Base-by-base conservation (phyloP, 345 rosid genomes). In the Jatropha curcas region DNA sequence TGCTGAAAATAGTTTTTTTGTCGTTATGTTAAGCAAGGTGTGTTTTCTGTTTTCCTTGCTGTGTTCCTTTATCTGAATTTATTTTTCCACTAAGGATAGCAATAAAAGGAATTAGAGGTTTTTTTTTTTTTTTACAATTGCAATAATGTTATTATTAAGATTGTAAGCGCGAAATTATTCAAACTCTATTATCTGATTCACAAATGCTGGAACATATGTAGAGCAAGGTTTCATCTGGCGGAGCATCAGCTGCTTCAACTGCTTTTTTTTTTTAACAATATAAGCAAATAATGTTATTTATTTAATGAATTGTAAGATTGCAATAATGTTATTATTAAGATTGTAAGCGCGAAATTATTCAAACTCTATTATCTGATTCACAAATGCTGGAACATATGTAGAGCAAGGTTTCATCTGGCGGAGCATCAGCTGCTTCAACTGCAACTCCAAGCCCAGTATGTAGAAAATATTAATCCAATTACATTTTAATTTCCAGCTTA, bases 11-110 rank as follows among this genome's bases (percentile, higher is more conserved):
- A 66, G 76, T 67, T 74, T 74, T 68, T 16, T 79, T 58, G 82
- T 79, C 46, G 34, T 79, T 55, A 79, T 79, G 82, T 9, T 79
- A 20, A 56, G 50, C 64, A 79, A 79, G 79, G 82, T 79, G 71
- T 45, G 59, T 43, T 30, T 22, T 59, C 3, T 8, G 28, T 11
- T 14, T 16, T 28, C 41, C 14, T 19, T 1, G 0, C 30, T 59
- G 5, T 59, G 11, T 59, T 59, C 5, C 19, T 20, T 62, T 62
- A 7, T 1, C n/a, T 35, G 11, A n/a, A n/a, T n/a, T 13, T 41
- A 5, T 41, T 9, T 3, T 62, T 6, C 7, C 9, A 7, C 4
- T 20, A 19, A 4, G 8, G 25, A 1, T 35, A 34, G 28, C 2
- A 41, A 27, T 5, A 20, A 34, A 20, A 35, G 22, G 16, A 34